Base-by-base conservation (phyloP, 2,329 filamentous ascomycete species). In the Exophiala sp. region DNA sequence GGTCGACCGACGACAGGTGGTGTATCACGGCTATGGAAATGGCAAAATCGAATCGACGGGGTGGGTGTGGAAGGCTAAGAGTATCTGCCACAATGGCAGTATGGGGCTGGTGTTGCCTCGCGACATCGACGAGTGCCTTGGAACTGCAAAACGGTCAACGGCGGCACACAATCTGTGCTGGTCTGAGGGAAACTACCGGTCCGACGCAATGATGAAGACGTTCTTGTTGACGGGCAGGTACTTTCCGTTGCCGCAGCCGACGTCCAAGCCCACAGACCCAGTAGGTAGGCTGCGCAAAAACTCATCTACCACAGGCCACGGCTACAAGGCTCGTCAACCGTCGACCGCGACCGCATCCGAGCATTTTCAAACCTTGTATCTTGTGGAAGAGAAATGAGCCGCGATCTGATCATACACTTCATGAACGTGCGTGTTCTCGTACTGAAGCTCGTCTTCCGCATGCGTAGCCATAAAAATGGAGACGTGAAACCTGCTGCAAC, bases 201-300 rank as follows among this genome's bases (percentile, higher is more conserved):
- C 93, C 48, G 85, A 91, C 50, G 82, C 91, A 52, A 97, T 66
- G 46, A 96, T 84, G 70, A 86, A 89, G 42, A 95, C 71, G 60
- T 80, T 70, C 18, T 75, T 77, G 69, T 94, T 94, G 50, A 95
- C 85, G 53, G 78, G 73, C 53, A 97, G 74, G 67, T 97, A 96
- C 74, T 97, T 97, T 60, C 93, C 93, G 71, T 98, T 98, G 52
- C 93, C 93, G 70, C 93, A 97, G 53, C 93, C 93, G 49, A 97
- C 77, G 68, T 98, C 93, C 24, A 95, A 76, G 8, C 93, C 93
- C 48, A 97, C 70, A 43, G 86, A 79, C 21, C 90, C 91, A 10
- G 81, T 70, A 0, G 75, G 65, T 41, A 86, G 78, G 24, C 73
- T 71, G 43, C 74, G 71, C 29, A 97, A 78, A 66, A 96, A 97